Conservation (phyloP, 345 rosid genomes). For the Camelina neglecta region DNA sequence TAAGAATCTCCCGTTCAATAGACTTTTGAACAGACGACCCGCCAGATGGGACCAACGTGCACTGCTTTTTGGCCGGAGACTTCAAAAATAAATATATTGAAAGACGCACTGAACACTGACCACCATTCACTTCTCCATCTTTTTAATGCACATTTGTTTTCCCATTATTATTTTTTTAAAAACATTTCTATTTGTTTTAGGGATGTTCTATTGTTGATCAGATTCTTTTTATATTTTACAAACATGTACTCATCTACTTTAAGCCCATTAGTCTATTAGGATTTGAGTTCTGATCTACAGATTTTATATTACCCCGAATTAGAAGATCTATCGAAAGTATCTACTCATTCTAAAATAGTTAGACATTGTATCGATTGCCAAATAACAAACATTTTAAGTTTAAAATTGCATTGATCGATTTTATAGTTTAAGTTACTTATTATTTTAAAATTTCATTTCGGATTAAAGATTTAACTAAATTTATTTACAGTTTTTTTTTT, state of each 20-base stretch:
- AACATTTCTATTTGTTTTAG: neutral
- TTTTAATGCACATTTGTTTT: neutral
- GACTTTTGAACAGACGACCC: constrained; percentile 23
- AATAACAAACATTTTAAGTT: too few species aligned
- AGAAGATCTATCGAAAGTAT: neutral
- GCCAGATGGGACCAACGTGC: constrained; percentile 34
- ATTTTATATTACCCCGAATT: neutral
- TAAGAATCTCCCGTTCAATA: neutral
- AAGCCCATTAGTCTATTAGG: neutral
- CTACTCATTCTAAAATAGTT: neutral
- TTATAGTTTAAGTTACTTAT: neutral
- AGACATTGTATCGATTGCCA: neutral
- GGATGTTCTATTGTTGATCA: neutral
- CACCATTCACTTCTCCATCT: constrained; percentile 26
- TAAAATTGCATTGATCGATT: too few species aligned
- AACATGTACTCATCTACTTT: neutral
- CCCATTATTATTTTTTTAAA: neutral
- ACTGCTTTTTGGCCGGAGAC: constrained; percentile 19
- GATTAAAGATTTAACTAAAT: too few species aligned
- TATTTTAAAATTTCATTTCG: too few species aligned
- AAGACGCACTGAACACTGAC: constrained; percentile 18
- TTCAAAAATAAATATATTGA: neutral
- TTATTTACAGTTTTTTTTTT: too few species aligned
- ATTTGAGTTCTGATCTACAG: neutral
- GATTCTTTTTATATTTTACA: neutral